Evolutionary conservation across 2,329 filamentous ascomycete genomes (phyloP).

Genomic region (Coniochaeta sp.): DNA sequence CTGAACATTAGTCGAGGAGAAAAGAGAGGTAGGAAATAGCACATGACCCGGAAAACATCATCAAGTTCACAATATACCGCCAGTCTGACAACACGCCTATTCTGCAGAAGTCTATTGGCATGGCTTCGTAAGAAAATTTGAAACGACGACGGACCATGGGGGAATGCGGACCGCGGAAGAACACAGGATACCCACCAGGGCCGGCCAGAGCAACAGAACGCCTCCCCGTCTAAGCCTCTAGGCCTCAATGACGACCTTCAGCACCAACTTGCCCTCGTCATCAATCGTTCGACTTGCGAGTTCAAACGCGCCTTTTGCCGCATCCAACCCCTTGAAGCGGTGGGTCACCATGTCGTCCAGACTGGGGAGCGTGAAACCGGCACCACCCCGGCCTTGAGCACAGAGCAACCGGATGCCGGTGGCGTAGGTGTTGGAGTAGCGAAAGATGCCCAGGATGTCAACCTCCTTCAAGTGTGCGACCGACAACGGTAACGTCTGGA

Average conservation of each 20-base stretch:
- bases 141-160: not conserved
- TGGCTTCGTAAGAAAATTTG: not conserved
- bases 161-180: not conserved
- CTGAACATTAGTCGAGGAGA: not conserved
- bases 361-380: conserved; percentile 45
- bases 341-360: conserved; percentile 70
- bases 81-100: not conserved
- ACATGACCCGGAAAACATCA: not conserved
- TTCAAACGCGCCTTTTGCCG: conserved; percentile 58
- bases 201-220: not conserved
- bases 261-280: conserved; percentile 57
- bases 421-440: conserved; percentile 69
- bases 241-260: conserved; percentile 63
- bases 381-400: conserved; percentile 30
- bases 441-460: conserved; percentile 70
- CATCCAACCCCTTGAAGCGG: conserved; percentile 56
- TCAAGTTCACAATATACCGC: not conserved
- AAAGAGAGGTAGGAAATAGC: not conserved
- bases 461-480: conserved; percentile 68
- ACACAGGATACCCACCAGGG: not conserved
- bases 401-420: conserved; percentile 58
- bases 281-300: conserved; percentile 63
- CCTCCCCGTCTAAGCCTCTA: conserved; percentile 16
- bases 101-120: not conserved
- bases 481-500: conserved; percentile 66